Conservation (phyloP, 306 rosid species). For the Rosa lucieae region DNA sequence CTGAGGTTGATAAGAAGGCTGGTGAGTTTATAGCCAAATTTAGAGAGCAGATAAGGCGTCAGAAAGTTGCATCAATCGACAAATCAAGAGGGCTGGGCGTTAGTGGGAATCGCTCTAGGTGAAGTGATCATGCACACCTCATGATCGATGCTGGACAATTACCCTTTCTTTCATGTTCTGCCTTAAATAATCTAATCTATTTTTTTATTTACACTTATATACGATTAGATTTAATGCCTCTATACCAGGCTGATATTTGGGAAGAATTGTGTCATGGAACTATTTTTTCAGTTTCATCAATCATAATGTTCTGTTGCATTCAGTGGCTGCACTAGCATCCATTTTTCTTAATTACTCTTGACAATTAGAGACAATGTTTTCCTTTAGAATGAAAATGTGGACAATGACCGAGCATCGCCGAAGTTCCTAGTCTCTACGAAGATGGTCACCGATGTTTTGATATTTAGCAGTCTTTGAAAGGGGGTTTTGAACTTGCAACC, state of each 20-base stretch:
- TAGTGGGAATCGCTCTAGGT: constrained; percentile 40
- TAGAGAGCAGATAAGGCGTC: constrained; percentile 87
- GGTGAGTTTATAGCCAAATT: constrained; percentile 93
- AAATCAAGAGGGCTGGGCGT: constrained; percentile 59
- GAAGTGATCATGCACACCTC: constrained; percentile 27
- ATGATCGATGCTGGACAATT: not conserved
- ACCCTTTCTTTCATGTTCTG: constrained; percentile 5
- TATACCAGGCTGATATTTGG: not conserved
- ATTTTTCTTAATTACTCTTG: not conserved
- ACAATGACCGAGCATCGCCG: not conserved
- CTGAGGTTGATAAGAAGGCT: constrained; percentile 93
- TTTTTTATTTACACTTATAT: not conserved
- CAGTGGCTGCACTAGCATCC: not conserved
- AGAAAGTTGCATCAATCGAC: constrained; percentile 65
- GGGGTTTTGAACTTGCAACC: not conserved
- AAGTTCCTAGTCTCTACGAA: not conserved
- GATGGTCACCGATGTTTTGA: not conserved
- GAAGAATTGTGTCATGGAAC: not conserved
- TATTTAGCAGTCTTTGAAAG: not conserved
- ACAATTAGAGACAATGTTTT: not conserved
- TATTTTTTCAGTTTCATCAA: not conserved
- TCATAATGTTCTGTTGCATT: not conserved
- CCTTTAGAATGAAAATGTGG: not conserved
- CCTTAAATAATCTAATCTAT: not conserved
- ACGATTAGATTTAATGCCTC: not conserved